Evolutionary conservation across 208 protist species (phyloP).

Genomic region (Crithidia bombi): DNA sequence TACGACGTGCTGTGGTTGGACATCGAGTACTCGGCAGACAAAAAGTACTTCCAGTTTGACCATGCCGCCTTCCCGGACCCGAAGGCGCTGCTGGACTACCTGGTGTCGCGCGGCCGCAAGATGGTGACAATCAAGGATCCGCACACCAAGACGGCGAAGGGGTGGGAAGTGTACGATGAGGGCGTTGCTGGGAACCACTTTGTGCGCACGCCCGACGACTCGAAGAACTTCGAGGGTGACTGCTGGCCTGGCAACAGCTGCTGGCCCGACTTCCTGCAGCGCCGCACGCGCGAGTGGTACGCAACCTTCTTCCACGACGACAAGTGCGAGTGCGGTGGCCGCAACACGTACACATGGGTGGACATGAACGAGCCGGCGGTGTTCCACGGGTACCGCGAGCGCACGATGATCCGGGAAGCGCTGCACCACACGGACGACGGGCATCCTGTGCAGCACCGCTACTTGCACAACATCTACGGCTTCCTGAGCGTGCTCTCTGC

Average conservation of each 20-base stretch:
- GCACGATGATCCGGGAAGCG: slow-evolving; percentile 94
- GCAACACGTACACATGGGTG: slow-evolving; percentile 97
- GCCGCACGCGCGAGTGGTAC: slow-evolving; percentile 93
- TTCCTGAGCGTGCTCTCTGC: slow-evolving; percentile 84
- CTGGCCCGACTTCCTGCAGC: slow-evolving; percentile 94
- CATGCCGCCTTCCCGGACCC: slow-evolving; percentile 93
- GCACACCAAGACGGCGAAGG: slow-evolving; percentile 94
- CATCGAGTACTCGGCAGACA: slow-evolving; percentile 98
- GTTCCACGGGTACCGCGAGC: slow-evolving; percentile 93
- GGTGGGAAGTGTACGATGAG: slow-evolving; percentile 87
- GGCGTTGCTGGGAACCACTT: slow-evolving; percentile 79
- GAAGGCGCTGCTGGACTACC: slow-evolving; percentile 73
- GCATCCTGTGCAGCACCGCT: slow-evolving; percentile 87
- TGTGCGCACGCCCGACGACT: slow-evolving; percentile 71
- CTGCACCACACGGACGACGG: slow-evolving; percentile 76
- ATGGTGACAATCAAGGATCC: slow-evolving; percentile 98
- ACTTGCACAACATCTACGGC: slow-evolving; percentile 98
- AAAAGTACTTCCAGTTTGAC: slow-evolving; percentile 99
- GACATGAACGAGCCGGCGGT: slow-evolving; percentile 99
- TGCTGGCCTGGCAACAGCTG: slow-evolving; percentile 97
- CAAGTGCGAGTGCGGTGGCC: slow-evolving; percentile 83
- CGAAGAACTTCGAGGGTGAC: slow-evolving; percentile 88
- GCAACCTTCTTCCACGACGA: slow-evolving; percentile 85
- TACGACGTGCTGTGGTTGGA: slow-evolving; percentile 99
- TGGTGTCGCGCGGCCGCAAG: slow-evolving; percentile 91